phyloP scores from a whole-genome alignment of 2,329 filamentous ascomycete species.

The Calonectria hawksworthii region DNA sequence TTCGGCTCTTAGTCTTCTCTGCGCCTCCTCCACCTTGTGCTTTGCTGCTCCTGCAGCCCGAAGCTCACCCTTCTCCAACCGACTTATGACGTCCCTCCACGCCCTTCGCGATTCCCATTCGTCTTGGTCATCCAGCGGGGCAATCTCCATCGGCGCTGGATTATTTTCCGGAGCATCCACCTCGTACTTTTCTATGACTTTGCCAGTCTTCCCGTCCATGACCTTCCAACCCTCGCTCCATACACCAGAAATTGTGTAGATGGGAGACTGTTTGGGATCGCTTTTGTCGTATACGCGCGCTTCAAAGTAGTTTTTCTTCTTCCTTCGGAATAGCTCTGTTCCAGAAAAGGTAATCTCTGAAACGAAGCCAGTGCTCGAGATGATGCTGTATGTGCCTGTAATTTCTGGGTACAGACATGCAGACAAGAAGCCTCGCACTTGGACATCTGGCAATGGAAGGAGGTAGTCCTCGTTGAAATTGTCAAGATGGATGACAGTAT shows the following conservation, averaged over 20 bases:
- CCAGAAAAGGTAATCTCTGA: conserved; percentile 63
- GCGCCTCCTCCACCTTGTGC: conserved; percentile 83
- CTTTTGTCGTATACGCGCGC: conserved; percentile 57
- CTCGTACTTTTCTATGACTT: conserved; percentile 52
- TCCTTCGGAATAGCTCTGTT: conserved; percentile 55
- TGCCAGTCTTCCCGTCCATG: conserved; percentile 48
- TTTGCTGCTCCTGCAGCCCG: conserved; percentile 80
- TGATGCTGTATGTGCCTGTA: conserved; percentile 59
- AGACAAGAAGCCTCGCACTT: conserved; percentile 62
- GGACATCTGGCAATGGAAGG: conserved; percentile 63
- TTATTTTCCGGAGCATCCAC: conserved; percentile 50
- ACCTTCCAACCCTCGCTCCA: conserved; percentile 43
- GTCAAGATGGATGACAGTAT: conserved; percentile 65
- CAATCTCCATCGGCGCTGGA: conserved; percentile 50
- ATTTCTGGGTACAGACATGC: conserved; percentile 65
- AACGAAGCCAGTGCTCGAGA: conserved; percentile 60
- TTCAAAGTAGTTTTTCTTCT: conserved; percentile 58
- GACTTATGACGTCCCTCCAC: conserved; percentile 82
- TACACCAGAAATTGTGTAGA: conserved; percentile 33
- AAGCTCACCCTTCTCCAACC: conserved; percentile 82
- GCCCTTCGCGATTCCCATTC: conserved; percentile 84
- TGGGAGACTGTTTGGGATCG: conserved; percentile 40
- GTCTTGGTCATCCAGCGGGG: conserved; percentile 75
- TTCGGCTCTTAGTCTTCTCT: conserved; percentile 79
- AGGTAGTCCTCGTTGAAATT: conserved; percentile 63